Evolutionary conservation across 768 basidiomycete genomes (phyloP), one percentile per base, ranked within the genome.

Genomic region (Leccinum boreale): DNA sequence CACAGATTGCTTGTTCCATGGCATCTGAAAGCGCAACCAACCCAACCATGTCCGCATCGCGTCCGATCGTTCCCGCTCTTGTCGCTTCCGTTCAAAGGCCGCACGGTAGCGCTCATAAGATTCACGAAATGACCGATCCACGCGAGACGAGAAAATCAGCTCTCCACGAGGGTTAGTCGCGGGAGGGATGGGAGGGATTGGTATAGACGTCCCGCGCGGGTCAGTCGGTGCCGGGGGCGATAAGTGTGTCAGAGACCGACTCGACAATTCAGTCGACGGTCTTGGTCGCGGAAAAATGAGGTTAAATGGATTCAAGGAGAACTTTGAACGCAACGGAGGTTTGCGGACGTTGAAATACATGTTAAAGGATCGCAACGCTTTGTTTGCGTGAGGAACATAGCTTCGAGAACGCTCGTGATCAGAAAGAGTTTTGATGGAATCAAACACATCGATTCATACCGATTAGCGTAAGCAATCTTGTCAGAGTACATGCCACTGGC

Each of bases 331-430:
- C 15, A 90, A 74, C 0, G 92, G 84, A 2, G 86, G 87, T 62
- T 85, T 84, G 44, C 94, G 89, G 66, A 96, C 90, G 75, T 99
- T 99, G 64, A 99, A 81, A 67, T 92, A 92, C 87, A 99, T 95
- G 73, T 99, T 99, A 72, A 98, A 89, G 19, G 88, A 90, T 17
- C 96, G 85, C 14, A 99, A 79, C 0, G 94, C 86, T 48, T 87
- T 84, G 73, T 98, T 99, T 8, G 95, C 93, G 64, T 98, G 95
- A 2, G 94, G 94, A 26, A 98, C 92, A 68, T 98, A 99, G 76
- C 96, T 98, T 70, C 26, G 44, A 57, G 54, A 59, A 57, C 17
- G 56, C 54, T 47, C 47, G 50, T 55, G 53, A 57, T 62, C 52
- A 68, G 67, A 39, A 56, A 23, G 26, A 23, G 26, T 33, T 52